Conservation (phyloP, 2,329 filamentous ascomycete genomes). For the Rhexocercosporidium sp. region DNA sequence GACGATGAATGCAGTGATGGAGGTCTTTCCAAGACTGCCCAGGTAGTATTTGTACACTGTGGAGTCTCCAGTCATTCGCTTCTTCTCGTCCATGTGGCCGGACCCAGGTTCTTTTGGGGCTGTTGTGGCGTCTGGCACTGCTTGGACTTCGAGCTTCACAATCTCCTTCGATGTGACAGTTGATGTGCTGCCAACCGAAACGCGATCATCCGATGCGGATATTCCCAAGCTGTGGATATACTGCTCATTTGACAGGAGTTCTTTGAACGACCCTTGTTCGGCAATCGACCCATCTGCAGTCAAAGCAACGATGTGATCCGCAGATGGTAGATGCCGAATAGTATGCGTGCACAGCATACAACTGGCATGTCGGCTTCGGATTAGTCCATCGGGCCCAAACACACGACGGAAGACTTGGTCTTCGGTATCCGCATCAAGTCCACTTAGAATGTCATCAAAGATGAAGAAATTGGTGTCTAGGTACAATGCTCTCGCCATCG, state of each 20-base stretch:
- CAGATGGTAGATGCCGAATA: constrained; percentile 39
- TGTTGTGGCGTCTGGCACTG: neutral
- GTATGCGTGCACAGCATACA: constrained; percentile 44
- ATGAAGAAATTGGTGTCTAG: constrained; percentile 12
- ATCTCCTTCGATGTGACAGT: neutral
- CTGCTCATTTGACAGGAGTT: constrained; percentile 22
- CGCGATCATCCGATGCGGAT: neutral
- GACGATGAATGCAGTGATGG: constrained; percentile 1
- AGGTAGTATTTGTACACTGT: constrained; percentile 36
- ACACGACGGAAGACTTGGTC: constrained; percentile 28
- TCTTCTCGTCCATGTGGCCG: constrained; percentile 11
- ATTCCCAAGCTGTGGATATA: constrained; percentile 39
- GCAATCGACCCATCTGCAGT: constrained; percentile 42
- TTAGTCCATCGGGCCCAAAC: constrained; percentile 22
- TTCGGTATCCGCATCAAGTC: constrained; percentile 35
- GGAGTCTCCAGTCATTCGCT: constrained; percentile 18
- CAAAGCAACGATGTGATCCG: constrained; percentile 47
- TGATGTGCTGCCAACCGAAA: neutral
- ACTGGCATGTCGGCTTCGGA: constrained; percentile 40
- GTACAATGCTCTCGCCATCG: constrained; percentile 35
- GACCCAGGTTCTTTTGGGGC: constrained; percentile 3
- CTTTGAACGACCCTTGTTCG: constrained; percentile 46
- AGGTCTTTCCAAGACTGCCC: neutral
- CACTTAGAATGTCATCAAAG: constrained; percentile 36
- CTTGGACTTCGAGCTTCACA: neutral